phyloP scores from a whole-genome alignment of 116 monocot genomes.

The Papilionanthe hybrid region DNA sequence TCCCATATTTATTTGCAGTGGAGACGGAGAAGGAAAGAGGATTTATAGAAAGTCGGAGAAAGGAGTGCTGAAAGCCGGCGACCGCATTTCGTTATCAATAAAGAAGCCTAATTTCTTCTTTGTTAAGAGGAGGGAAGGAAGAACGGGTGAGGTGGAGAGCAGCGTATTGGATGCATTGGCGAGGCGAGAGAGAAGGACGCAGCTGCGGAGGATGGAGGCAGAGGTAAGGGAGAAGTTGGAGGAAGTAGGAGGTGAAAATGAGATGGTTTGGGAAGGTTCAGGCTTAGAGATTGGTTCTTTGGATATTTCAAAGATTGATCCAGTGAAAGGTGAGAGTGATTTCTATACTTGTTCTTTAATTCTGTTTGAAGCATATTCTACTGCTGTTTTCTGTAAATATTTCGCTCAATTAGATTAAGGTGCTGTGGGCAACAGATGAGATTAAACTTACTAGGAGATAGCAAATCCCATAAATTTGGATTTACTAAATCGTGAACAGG shows the following conservation, averaged over 20 bases:
- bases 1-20: conserved; percentile 31
- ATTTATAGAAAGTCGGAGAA: conserved; percentile 34
- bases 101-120: conserved; percentile 25
- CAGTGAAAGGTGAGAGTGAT: conserved; percentile 32
- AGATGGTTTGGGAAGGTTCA: background rate
- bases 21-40: conserved; percentile 3
- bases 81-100: conserved; percentile 35
- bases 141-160: conserved; percentile 20
- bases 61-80: conserved; percentile 38
- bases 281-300: conserved; percentile 14
- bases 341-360: background rate
- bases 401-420: too few species aligned
- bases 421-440: too few species aligned
- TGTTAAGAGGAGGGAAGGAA: conserved; percentile 19
- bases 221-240: conserved; percentile 13
- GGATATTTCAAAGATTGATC: conserved; percentile 34
- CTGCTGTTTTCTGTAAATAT: background rate
- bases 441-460: too few species aligned
- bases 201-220: conserved; percentile 28
- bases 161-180: conserved; percentile 30
- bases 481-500: too few species aligned
- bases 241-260: conserved; percentile 2
- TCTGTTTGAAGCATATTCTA: background rate
- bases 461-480: too few species aligned
- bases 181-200: conserved; percentile 35